These are phyloP conservation scores for Hypoxylon perforatum DNA, from an alignment of 495 filamentous ascomycete species.

Conservation along the genomic window DNA sequence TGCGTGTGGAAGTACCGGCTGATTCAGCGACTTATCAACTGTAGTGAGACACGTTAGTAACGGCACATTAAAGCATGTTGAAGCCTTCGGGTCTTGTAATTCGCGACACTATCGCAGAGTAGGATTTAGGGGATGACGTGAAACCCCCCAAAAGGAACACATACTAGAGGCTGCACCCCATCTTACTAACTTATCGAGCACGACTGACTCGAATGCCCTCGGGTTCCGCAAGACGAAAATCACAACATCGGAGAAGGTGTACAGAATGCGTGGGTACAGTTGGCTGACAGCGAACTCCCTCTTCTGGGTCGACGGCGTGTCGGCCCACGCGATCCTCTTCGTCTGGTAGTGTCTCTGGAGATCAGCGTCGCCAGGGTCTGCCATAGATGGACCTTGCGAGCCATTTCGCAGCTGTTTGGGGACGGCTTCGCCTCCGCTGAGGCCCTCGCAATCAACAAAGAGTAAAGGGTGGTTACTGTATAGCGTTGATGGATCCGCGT, in stretches of 20 bases:
- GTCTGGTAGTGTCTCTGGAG: constrained; percentile 24
- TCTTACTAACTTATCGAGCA: constrained; percentile 56
- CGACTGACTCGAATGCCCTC: constrained; percentile 50
- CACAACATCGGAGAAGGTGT: constrained; percentile 65
- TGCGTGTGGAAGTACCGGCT: constrained; percentile 64
- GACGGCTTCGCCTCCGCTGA: constrained; percentile 60
- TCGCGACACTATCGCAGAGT: not conserved
- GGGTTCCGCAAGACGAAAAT: constrained; percentile 63
- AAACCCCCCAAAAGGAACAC: constrained; percentile 12
- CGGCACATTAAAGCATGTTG: not conserved
- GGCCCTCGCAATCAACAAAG: constrained; percentile 69
- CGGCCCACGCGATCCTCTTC: constrained; percentile 55
- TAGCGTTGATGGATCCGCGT: constrained; percentile 66
- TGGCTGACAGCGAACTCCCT: constrained; percentile 57
- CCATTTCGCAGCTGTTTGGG: constrained; percentile 53
- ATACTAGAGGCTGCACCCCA: constrained; percentile 50
- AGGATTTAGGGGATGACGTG: not conserved
- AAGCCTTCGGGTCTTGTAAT: not conserved
- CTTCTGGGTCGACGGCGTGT: constrained; percentile 50
- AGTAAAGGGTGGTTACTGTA: constrained; percentile 57
- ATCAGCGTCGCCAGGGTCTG: constrained; percentile 12
- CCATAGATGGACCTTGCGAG: constrained; percentile 26
- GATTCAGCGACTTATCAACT: constrained; percentile 66
- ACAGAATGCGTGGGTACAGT: constrained; percentile 66
- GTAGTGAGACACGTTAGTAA: not conserved